A percentile compares a stretch with the other conserved stretches of the same genome.
These are phyloP conservation scores for Prinsepia uniflora DNA, from an alignment of 306 rosid species.

Conservation along the genomic window DNA sequence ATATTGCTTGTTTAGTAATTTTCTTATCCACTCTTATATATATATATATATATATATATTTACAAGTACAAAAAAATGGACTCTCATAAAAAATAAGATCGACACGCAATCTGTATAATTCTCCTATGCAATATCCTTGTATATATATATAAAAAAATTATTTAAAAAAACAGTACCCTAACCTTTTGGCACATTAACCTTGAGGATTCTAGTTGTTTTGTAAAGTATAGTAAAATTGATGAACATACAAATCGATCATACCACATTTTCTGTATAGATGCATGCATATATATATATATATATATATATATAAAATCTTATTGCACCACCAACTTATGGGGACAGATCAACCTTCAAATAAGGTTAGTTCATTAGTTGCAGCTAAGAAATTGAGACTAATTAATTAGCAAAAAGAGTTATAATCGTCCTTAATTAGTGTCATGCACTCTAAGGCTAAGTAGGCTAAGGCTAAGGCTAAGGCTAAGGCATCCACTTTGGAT, in stretches of 20 bases:
- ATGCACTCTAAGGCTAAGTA: neutral
- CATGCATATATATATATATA: neutral
- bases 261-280: neutral
- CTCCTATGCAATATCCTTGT: too few species aligned
- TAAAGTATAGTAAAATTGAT: too few species aligned
- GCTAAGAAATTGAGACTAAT: neutral
- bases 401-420: neutral
- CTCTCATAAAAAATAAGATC: too few species aligned
- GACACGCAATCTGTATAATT: too few species aligned
- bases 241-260: neutral
- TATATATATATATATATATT: too few species aligned
- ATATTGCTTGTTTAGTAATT: too few species aligned
- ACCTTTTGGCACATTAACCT: too few species aligned
- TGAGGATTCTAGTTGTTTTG: too few species aligned
- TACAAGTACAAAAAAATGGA: too few species aligned
- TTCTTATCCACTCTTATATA: too few species aligned
- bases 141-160: too few species aligned
- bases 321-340: neutral
- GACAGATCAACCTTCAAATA: neutral
- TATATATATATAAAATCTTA: neutral
- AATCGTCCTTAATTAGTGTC: neutral
- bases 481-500: constrained; percentile 64
- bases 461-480: neutral
- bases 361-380: neutral
- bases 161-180: too few species aligned